Conservation (phyloP, 2,329 filamentous ascomycete species). For the Xylaria sp. region DNA sequence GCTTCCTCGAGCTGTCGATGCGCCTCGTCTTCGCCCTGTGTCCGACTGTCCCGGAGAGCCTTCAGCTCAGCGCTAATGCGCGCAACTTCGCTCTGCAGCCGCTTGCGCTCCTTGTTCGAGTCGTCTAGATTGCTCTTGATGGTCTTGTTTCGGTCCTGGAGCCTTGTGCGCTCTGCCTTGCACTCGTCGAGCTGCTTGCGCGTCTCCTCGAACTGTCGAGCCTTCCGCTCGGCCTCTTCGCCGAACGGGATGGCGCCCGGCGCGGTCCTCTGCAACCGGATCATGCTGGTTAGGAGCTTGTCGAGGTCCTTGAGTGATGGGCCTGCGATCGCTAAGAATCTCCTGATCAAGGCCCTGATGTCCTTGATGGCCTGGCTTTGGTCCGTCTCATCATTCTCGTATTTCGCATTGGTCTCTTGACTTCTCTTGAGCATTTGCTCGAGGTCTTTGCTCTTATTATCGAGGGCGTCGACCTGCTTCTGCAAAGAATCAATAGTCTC, state of each 20-base stretch:
- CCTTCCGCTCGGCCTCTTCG: background rate
- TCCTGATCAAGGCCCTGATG: background rate
- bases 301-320: background rate
- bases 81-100: background rate
- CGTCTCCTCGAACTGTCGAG: background rate
- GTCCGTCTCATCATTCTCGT: background rate
- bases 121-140: background rate
- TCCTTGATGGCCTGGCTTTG: background rate
- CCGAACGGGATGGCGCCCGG: background rate
- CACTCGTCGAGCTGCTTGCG: background rate
- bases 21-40: background rate
- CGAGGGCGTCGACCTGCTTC: background rate
- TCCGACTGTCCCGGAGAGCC: background rate
- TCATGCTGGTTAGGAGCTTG: background rate
- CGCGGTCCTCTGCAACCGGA: background rate
- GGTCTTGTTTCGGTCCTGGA: background rate
- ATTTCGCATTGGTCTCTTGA: background rate
- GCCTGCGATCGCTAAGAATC: background rate
- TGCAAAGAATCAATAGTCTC: background rate
- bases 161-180: background rate
- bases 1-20: background rate
- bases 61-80: background rate
- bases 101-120: background rate
- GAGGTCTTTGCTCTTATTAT: background rate
- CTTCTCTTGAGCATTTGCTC: background rate